Percentiles rank a stretch among this genome's conserved stretches.
phyloP scores from a whole-genome alignment of 768 basidiomycete species.

The Leccinum truebloodii region DNA sequence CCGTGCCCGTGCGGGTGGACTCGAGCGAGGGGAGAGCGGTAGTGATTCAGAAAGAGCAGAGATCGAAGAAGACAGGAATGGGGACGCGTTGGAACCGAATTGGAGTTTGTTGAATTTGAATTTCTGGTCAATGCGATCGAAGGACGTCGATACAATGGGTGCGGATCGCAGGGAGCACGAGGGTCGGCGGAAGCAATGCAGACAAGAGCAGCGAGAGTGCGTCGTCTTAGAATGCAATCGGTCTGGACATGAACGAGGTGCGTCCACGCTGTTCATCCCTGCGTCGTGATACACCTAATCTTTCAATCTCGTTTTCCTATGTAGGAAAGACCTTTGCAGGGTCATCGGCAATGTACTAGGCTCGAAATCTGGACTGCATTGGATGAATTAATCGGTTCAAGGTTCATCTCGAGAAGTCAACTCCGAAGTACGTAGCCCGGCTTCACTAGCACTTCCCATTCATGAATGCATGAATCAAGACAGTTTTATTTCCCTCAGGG shows the following conservation, averaged over 20 bases:
- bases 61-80: neutral
- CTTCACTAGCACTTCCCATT: too few relatives aligned
- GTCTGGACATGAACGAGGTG: conserved; percentile 77
- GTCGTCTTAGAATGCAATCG: conserved; percentile 81
- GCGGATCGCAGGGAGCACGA: neutral
- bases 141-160: conserved; percentile 4
- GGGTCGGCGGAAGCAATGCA: conserved; percentile 11
- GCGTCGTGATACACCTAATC: neutral
- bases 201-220: conserved; percentile 41
- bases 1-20: neutral
- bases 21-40: neutral
- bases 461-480: too few relatives aligned
- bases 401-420: too few relatives aligned
- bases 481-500: too few relatives aligned
- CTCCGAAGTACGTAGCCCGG: too few relatives aligned
- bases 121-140: conserved; percentile 71
- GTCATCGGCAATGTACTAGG: conserved; percentile 56
- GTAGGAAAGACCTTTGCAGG: conserved; percentile 76
- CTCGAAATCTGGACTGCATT: too few relatives aligned
- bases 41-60: neutral
- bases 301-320: too few relatives aligned
- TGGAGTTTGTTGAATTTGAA: conserved; percentile 53
- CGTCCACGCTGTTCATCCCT: conserved; percentile 16
- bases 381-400: too few relatives aligned
- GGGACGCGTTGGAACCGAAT: conserved; percentile 38